Conservation (phyloP, 495 filamentous ascomycete species). For the Aspergillus conjunctus region DNA sequence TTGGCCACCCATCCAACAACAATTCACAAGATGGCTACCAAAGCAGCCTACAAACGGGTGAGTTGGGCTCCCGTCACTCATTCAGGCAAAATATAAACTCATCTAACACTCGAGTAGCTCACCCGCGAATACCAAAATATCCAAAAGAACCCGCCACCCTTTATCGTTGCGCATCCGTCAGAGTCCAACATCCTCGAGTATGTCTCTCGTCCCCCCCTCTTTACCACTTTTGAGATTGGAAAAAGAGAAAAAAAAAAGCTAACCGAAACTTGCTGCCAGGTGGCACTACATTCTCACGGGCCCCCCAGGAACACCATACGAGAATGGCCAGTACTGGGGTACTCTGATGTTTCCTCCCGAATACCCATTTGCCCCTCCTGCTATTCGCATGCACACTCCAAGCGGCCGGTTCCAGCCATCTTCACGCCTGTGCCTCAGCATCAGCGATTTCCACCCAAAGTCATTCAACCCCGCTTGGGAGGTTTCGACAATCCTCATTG, state of each 20-base stretch:
- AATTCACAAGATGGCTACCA: slow-evolving; percentile 66
- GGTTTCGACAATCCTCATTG: slow-evolving; percentile 93
- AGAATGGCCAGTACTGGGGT: slow-evolving; percentile 97
- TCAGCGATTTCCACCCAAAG: slow-evolving; percentile 95
- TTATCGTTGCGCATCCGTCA: slow-evolving; percentile 90
- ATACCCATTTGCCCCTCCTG: slow-evolving; percentile 95
- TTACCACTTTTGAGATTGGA: neutral
- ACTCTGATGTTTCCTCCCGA: slow-evolving; percentile 93
- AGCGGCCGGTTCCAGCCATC: slow-evolving; percentile 93
- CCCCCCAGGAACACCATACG: slow-evolving; percentile 91
- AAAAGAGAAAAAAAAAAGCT: too few relatives aligned
- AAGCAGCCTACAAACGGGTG: slow-evolving; percentile 82
- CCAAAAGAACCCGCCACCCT: slow-evolving; percentile 87
- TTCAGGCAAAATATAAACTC: neutral
- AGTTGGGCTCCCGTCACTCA: slow-evolving; percentile 31
- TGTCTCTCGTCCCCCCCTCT: neutral
- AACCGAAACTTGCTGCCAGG: slow-evolving; percentile 44
- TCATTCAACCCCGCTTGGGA: slow-evolving; percentile 99
- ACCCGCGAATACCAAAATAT: slow-evolving; percentile 94
- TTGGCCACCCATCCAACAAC: neutral
- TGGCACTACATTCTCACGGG: slow-evolving; percentile 99
- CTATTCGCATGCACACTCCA: slow-evolving; percentile 98
- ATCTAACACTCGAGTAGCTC: slow-evolving; percentile 57
- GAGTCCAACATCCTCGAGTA: slow-evolving; percentile 94
- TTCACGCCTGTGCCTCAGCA: slow-evolving; percentile 89